Conservation (phyloP, 2,329 filamentous ascomycete genomes). For the Penicillium sp. region DNA sequence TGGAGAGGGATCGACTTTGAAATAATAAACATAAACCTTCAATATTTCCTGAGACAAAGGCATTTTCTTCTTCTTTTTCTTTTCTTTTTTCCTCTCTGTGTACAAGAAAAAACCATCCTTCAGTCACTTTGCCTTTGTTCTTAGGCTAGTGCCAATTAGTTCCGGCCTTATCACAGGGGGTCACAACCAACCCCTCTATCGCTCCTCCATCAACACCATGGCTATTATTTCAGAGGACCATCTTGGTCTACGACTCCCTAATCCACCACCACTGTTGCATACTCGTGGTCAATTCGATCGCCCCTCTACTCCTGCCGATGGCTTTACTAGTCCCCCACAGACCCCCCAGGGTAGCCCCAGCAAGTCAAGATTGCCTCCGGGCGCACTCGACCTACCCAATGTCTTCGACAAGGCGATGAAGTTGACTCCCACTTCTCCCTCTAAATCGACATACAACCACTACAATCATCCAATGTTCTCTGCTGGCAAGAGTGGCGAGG, state of each 20-base stretch:
- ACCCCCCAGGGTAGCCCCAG: slow-evolving; percentile 54
- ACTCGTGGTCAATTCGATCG: slow-evolving; percentile 52
- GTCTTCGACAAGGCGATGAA: slow-evolving; percentile 54
- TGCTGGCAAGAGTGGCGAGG: slow-evolving; percentile 41
- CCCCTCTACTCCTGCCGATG: slow-evolving; percentile 47
- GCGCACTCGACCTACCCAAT: slow-evolving; percentile 50
- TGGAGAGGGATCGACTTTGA: slow-evolving; percentile 9
- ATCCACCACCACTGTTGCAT: slow-evolving; percentile 50
- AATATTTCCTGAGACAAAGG: not conserved
- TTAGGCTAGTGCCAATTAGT: slow-evolving; percentile 1
- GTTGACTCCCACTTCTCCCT: slow-evolving; percentile 46
- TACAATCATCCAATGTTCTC: slow-evolving; percentile 44
- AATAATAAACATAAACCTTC: slow-evolving; percentile 13
- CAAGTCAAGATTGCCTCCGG: slow-evolving; percentile 50
- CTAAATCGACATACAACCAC: slow-evolving; percentile 43
- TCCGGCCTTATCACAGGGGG: slow-evolving; percentile 6
- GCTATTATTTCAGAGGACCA: slow-evolving; percentile 38
- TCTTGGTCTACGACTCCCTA: slow-evolving; percentile 41
- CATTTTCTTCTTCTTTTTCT: not conserved
- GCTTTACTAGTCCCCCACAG: slow-evolving; percentile 50
- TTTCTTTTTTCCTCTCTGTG: not conserved
- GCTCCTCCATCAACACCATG: slow-evolving; percentile 29
- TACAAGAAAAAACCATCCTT: not conserved
- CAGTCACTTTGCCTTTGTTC: slow-evolving; percentile 8
- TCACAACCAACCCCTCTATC: slow-evolving; percentile 10